These are phyloP conservation scores for Penicillium alfredii DNA, from an alignment of 495 filamentous ascomycete species.

Conservation along the genomic window DNA sequence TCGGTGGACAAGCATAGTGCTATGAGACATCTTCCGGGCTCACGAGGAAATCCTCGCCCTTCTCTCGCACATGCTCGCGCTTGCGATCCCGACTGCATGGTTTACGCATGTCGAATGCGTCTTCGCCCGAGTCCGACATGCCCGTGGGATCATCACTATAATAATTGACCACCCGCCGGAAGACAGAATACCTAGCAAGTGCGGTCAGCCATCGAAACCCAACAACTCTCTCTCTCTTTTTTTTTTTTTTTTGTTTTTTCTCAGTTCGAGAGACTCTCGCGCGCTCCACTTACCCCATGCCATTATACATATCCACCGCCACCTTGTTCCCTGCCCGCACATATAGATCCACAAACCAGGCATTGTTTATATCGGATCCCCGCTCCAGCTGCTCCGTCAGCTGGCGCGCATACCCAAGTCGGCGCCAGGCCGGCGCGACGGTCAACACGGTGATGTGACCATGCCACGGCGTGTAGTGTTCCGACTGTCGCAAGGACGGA, in stretches of 20 bases:
- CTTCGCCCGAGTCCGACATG: conserved; percentile 55
- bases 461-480: conserved; percentile 93
- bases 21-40: conserved; percentile 71
- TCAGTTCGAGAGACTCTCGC: too few relatives aligned
- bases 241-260: too few relatives aligned
- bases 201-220: conserved; percentile 1
- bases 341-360: conserved; percentile 95
- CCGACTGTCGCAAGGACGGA: conserved; percentile 57
- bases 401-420: conserved; percentile 75
- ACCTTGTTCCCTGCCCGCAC: conserved; percentile 82
- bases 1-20: too few relatives aligned
- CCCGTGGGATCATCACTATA: conserved; percentile 74
- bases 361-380: conserved; percentile 68
- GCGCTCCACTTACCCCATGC: conserved; percentile 77
- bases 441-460: conserved; percentile 96
- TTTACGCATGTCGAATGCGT: conserved; percentile 97
- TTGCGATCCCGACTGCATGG: conserved; percentile 78
- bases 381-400: conserved; percentile 74
- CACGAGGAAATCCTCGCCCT: conserved; percentile 79
- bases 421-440: conserved; percentile 77
- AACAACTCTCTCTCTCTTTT: too few relatives aligned
- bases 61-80: conserved; percentile 66
- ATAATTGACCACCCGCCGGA: conserved; percentile 80
- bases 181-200: conserved; percentile 60
- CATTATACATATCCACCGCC: conserved; percentile 81